Evolutionary conservation across 192 early-diverging fungal species (phyloP), one percentile per base, ranked within the genome.

Genomic region (Coemansia sp.): DNA sequence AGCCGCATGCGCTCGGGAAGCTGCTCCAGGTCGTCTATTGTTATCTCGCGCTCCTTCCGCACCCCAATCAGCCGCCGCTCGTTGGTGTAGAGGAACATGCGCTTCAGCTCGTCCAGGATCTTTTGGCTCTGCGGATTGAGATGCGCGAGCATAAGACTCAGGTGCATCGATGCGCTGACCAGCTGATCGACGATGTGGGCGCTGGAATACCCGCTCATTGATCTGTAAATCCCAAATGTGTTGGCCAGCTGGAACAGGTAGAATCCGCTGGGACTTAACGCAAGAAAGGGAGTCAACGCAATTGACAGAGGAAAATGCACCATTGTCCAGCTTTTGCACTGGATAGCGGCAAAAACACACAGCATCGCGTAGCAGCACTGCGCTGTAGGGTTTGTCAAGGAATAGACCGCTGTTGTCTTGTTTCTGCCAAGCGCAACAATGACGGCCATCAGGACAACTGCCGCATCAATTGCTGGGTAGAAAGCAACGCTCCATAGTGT

Each of bases 1-100:
- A 80, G 21, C 9, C 59, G 62, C 19, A 66, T 62, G 12, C 66
- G 48, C 37, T 80, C 69, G 1, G 78, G 73, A 4, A 80, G 67
- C 18, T 49, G 18, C 65, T 61, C 66, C 4, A 75, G 13, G 16
- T 80, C 78, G 1, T 62, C 68, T 6, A 80, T 18, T 4, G 40
- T 58, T 15, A 80, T 42, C 12, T 65, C 63, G 63, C 78, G 73
- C 11, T 68, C 0, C n/a, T 41, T 58, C 36, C 58, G 43, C n/a
- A 80, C 32, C 0, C 37, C 32, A 6, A 80, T 62, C 46, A 80
- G 78, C 52, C 63, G 61, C 9, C 62, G 63, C 41, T 67, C 73
- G 16, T 72, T 65, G 8, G 10, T 47, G 41, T 54, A 70, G 3
- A 69, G 26, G 16, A 70, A 8, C 60, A 63, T 70, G 16, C 36